Percentiles rank a stretch among this genome's conserved stretches.
Evolutionary conservation across 1,284 basidiomycete species (phyloP).

Genomic region (Sporisorium iseilematis-ciliati): DNA sequence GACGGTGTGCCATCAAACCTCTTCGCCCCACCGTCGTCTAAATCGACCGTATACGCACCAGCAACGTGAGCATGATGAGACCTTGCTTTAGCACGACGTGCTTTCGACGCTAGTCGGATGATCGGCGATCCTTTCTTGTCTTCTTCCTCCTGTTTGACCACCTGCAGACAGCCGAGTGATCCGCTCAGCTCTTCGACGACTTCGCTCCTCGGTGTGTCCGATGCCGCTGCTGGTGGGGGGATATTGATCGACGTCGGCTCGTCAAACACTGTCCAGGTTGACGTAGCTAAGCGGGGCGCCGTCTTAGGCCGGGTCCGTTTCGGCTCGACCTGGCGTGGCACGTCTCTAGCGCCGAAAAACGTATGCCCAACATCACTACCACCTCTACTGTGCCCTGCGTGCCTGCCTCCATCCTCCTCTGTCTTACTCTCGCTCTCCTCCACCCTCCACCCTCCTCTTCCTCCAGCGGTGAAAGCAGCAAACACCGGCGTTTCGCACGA

Average conservation of each 20-base stretch:
- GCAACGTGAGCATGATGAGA: conserved; percentile 2
- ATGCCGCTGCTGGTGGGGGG: neutral
- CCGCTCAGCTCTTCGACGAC: conserved; percentile 11
- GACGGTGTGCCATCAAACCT: neutral
- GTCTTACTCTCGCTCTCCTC: too few relatives aligned
- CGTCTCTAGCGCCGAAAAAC: neutral
- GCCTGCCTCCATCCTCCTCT: too few relatives aligned
- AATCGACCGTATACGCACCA: neutral
- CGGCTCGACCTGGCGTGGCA: too few relatives aligned
- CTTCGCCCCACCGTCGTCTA: neutral
- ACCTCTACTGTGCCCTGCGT: neutral
- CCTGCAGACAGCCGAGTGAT: neutral
- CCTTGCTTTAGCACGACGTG: conserved; percentile 16
- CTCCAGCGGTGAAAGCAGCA: conserved; percentile 11
- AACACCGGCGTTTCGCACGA: conserved; percentile 26
- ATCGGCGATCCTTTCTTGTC: neutral
- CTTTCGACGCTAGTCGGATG: conserved; percentile 2
- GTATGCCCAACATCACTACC: neutral
- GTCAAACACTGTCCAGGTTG: too few relatives aligned
- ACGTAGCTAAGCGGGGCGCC: neutral
- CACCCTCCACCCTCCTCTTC: too few relatives aligned
- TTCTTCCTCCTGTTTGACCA: neutral
- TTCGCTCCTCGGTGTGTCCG: conserved; percentile 20
- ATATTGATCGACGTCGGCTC: neutral
- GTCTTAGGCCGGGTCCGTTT: neutral